Percentiles rank a stretch among this genome's conserved stretches.
phyloP scores from a whole-genome alignment of 805 yeast species.

The Candida yuanshanica region DNA sequence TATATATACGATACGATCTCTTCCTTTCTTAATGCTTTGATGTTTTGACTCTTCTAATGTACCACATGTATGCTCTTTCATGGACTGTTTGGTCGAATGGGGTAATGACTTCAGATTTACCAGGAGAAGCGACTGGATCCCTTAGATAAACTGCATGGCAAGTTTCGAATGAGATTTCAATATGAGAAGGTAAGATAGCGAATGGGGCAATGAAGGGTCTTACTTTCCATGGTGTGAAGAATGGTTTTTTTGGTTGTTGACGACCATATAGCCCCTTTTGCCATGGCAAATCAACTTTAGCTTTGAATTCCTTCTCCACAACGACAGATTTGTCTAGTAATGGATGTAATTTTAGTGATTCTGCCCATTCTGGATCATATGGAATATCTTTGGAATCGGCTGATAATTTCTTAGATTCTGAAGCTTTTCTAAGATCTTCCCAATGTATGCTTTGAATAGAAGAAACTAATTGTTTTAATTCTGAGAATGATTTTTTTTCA shows the following conservation, averaged over 20 bases:
- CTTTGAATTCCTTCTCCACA: conserved; percentile 43
- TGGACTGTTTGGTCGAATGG: conserved; percentile 81
- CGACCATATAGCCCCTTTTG: conserved; percentile 78
- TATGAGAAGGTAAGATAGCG: conserved; percentile 86
- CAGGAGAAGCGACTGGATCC: conserved; percentile 96
- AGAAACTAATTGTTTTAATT: conserved; percentile 20
- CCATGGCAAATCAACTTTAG: conserved; percentile 70
- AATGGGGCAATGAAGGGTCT: conserved; percentile 90
- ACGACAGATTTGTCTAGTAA: conserved; percentile 40
- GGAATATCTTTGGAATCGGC: conserved; percentile 27
- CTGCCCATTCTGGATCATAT: conserved; percentile 48
- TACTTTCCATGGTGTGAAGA: conserved; percentile 96
- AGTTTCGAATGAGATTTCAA: conserved; percentile 84
- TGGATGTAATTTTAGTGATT: conserved; percentile 36
- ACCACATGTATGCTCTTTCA: conserved; percentile 93
- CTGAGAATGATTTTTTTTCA: conserved; percentile 25
- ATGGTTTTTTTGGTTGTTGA: conserved; percentile 67
- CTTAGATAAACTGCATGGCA: conserved; percentile 96
- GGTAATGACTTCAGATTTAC: conserved; percentile 90
- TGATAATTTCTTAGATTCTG: conserved; percentile 25
- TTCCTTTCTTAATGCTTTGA: conserved; percentile 11
- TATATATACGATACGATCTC: neutral
- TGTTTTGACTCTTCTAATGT: conserved; percentile 62
- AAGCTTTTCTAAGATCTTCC: conserved; percentile 26
- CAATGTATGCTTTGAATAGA: conserved; percentile 19